Conservation (phyloP, 176 grass and related monocot species). For the Coix lacrymajobi region DNA sequence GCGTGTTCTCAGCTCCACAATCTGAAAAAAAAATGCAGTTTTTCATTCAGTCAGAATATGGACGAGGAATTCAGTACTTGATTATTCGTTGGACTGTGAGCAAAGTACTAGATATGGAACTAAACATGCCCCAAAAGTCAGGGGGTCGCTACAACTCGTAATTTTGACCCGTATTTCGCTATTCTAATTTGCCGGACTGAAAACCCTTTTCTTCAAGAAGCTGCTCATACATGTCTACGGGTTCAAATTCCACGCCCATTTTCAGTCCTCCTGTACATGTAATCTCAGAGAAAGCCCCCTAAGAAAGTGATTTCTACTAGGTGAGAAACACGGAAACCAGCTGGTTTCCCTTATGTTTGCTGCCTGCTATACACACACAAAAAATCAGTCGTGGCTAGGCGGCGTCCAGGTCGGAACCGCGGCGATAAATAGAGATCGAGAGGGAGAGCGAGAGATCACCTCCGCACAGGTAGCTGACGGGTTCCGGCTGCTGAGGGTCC, state of each 20-base stretch:
- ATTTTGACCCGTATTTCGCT: not conserved
- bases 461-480: constrained; percentile 53
- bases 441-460: not conserved
- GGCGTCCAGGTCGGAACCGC: not conserved
- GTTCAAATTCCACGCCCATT: not conserved
- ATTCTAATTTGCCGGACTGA: not conserved
- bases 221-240: not conserved
- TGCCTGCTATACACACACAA: not conserved
- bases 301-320: not conserved
- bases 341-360: not conserved
- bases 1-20: constrained; percentile 41
- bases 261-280: not conserved
- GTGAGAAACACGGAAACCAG: not conserved
- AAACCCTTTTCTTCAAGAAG: not conserved
- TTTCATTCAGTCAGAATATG: not conserved
- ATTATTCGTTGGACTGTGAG: not conserved
- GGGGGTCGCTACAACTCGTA: not conserved
- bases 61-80: not conserved
- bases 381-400: not conserved
- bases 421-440: not conserved
- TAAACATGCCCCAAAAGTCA: not conserved
- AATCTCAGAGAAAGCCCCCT: not conserved
- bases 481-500: constrained; percentile 50
- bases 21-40: not conserved
- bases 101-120: not conserved